A percentile compares a stretch with the other conserved stretches of the same genome.
Conservation (phyloP, 208 protist genomes). For the Acanthamoeba castellanii region DNA sequence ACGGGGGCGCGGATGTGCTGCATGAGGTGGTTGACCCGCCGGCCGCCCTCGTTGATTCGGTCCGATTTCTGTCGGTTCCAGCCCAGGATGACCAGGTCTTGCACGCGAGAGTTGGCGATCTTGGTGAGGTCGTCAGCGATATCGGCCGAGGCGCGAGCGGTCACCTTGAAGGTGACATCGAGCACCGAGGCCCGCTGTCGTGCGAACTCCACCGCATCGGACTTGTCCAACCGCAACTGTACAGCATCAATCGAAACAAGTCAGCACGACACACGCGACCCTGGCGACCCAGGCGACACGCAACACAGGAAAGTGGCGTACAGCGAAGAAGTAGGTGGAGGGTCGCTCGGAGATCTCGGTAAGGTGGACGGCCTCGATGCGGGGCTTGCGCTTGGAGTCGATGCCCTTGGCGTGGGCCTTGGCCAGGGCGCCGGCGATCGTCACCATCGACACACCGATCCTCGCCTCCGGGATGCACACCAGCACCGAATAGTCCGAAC, state of each 20-base stretch:
- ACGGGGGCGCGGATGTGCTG: constrained; percentile 10
- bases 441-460: constrained; percentile 42
- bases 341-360: constrained; percentile 37
- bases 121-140: neutral
- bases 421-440: neutral
- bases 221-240: neutral
- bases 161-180: neutral
- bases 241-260: neutral
- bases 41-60: neutral
- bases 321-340: constrained; percentile 49
- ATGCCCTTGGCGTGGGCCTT: constrained; percentile 12
- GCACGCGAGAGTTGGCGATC: constrained; percentile 45
- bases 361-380: neutral
- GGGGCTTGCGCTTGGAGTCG: constrained; percentile 7
- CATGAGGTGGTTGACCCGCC: constrained; percentile 16
- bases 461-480: constrained; percentile 45
- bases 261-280: neutral
- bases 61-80: constrained; percentile 23
- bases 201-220: constrained; percentile 1
- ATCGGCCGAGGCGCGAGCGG: neutral
- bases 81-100: constrained; percentile 46
- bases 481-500: constrained; percentile 19
- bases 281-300: neutral
- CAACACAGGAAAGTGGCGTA: neutral
- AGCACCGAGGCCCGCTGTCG: constrained; percentile 12